phyloP scores from a whole-genome alignment of 139 green algal genomes.

The Haematococcus lacustris region DNA sequence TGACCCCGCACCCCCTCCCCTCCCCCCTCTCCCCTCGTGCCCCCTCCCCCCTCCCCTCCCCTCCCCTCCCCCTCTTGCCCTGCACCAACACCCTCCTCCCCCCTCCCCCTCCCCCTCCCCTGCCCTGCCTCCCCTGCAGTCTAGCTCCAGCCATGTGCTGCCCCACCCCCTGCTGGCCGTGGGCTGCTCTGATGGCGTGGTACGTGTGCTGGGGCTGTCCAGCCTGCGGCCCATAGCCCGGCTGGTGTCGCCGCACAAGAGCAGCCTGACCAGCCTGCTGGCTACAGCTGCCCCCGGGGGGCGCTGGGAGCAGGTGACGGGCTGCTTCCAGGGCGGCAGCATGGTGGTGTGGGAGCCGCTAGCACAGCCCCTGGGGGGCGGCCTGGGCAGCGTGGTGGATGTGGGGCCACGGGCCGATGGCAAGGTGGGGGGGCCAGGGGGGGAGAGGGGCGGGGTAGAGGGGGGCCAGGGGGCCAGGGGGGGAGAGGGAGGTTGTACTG shows the following conservation, averaged over 20 bases:
- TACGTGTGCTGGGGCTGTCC: constrained; percentile 23
- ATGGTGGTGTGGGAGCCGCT: constrained; percentile 28
- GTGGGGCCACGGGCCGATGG: no score
- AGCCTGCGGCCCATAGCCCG: constrained; percentile 18
- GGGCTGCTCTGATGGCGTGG: constrained; percentile 42
- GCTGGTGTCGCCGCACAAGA: constrained; percentile 35
- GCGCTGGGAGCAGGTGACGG: constrained; percentile 3
- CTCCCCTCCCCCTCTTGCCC: no score
- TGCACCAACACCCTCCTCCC: no score
- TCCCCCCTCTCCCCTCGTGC: no score
- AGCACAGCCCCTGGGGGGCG: neutral
- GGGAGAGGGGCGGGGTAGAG: no score
- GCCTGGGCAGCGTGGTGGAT: no score
- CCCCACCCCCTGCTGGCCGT: constrained; percentile 35
- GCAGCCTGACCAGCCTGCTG: constrained; percentile 15
- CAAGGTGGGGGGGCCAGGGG: no score
- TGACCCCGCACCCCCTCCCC: no score
- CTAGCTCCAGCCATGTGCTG: constrained; percentile 14
- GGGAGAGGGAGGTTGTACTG: no score
- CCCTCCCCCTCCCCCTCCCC: no score
- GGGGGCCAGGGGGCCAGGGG: no score
- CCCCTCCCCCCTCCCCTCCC: no score
- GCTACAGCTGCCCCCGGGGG: constrained; percentile 1
- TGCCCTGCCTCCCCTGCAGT: neutral
- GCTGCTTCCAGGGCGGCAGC: constrained; percentile 14